These are phyloP conservation scores for Middelhovenomyces tepae DNA, from an alignment of 805 yeast species.

Conservation along the genomic window DNA sequence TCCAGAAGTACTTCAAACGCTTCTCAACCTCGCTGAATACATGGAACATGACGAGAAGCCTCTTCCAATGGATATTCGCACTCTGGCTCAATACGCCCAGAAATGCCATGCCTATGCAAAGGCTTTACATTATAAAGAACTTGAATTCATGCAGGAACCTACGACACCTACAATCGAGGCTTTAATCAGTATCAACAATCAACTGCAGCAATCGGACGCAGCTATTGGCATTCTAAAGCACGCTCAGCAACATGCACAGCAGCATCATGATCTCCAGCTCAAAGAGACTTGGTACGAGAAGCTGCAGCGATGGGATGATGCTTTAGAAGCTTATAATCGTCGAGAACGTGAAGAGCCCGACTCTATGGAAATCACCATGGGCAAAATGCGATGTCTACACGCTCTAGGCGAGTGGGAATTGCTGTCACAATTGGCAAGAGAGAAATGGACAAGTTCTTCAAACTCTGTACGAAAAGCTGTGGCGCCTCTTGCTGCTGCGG, in stretches of 20 bases:
- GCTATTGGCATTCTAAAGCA: conserved; percentile 94
- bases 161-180: conserved; percentile 87
- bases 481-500: conserved; percentile 98
- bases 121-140: conserved; percentile 90
- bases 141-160: conserved; percentile 90
- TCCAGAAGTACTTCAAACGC: conserved; percentile 88
- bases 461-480: conserved; percentile 70
- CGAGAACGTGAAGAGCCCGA: conserved; percentile 49
- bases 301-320: conserved; percentile 97
- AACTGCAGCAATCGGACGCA: conserved; percentile 92
- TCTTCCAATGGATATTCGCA: conserved; percentile 81
- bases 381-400: conserved; percentile 95
- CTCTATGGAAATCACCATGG: conserved; percentile 85
- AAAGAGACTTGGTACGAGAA: conserved; percentile 98
- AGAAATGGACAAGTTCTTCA: conserved; percentile 71
- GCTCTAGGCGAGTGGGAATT: conserved; percentile 99
- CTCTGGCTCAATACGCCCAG: conserved; percentile 87
- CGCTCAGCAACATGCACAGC: conserved; percentile 58
- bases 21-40: conserved; percentile 85
- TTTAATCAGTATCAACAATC: conserved; percentile 85
- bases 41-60: conserved; percentile 98
- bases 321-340: conserved; percentile 78
- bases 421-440: conserved; percentile 72
- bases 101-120: conserved; percentile 97
- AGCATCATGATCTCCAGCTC: conserved; percentile 66